Evolutionary conservation across 1,139 yeast species (phyloP).

Genomic region (Pichia kudriavzevii): DNA sequence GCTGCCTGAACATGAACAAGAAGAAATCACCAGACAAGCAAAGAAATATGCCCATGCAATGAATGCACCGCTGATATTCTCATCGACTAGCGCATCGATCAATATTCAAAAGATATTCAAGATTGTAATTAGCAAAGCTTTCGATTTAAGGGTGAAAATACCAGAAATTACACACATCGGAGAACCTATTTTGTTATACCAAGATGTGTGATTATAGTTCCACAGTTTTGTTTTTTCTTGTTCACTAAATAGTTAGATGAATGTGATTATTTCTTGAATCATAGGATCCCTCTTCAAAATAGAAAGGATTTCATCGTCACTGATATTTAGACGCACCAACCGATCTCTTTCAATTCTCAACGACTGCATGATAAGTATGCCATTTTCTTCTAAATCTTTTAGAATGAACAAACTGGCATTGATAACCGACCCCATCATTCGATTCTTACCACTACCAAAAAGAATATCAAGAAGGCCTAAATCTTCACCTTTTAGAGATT

Average conservation of each 20-base stretch:
- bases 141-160: constrained; percentile 74
- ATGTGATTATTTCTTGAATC: constrained; percentile 27
- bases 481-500: constrained; percentile 20
- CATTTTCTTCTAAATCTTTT: constrained; percentile 68
- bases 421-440: constrained; percentile 11
- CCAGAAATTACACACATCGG: constrained; percentile 82
- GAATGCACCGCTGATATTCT: constrained; percentile 85
- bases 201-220: constrained; percentile 17
- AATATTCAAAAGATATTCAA: constrained; percentile 93
- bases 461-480: constrained; percentile 28
- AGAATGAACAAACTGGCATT: constrained; percentile 46
- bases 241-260: too few relatives aligned
- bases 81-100: constrained; percentile 89
- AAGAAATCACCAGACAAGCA: constrained; percentile 78
- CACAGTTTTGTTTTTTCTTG: background rate
- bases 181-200: constrained; percentile 80
- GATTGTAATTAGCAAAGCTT: constrained; percentile 84
- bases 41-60: constrained; percentile 83
- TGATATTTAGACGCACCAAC: constrained; percentile 54
- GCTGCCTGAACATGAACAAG: constrained; percentile 72
- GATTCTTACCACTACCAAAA: constrained; percentile 23
- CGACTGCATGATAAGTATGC: constrained; percentile 62
- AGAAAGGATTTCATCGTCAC: constrained; percentile 60
- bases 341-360: constrained; percentile 61
- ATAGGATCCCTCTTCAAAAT: constrained; percentile 52